phyloP scores from a whole-genome alignment of 176 grass and related monocot genomes.

The Avena eriantha region DNA sequence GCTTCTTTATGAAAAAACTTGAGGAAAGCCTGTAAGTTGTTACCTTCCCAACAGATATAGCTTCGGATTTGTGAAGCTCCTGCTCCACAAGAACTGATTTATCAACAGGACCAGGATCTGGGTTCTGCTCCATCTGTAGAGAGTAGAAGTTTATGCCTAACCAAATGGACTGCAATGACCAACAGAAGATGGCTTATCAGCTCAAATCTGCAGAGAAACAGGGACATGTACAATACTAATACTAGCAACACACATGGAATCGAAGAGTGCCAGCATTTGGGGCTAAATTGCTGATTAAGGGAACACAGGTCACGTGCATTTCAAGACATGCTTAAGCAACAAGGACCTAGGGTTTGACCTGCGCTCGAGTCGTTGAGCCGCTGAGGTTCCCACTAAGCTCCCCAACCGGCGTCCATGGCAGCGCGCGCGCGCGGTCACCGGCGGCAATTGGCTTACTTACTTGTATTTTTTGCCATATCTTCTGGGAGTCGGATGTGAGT shows the following conservation, averaged over 20 bases:
- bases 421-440: neutral
- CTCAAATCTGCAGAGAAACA: conserved; percentile 31
- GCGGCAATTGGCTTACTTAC: neutral
- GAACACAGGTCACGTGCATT: neutral
- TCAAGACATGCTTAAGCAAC: neutral
- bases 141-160: conserved; percentile 15
- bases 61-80: conserved; percentile 51
- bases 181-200: neutral
- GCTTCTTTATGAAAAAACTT: neutral
- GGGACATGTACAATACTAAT: neutral
- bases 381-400: neutral
- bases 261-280: neutral
- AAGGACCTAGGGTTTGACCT: conserved; percentile 42
- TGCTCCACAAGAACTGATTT: conserved; percentile 56
- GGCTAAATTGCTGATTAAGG: neutral
- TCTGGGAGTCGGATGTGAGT: neutral
- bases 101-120: conserved; percentile 59
- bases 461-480: neutral
- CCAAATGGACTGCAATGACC: neutral
- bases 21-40: neutral
- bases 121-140: conserved; percentile 37
- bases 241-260: neutral
- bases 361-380: neutral
- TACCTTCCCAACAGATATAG: conserved; percentile 55
- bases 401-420: conserved; percentile 17